Conservation (phyloP, 805 yeast species). For the Candida ponderosae region DNA sequence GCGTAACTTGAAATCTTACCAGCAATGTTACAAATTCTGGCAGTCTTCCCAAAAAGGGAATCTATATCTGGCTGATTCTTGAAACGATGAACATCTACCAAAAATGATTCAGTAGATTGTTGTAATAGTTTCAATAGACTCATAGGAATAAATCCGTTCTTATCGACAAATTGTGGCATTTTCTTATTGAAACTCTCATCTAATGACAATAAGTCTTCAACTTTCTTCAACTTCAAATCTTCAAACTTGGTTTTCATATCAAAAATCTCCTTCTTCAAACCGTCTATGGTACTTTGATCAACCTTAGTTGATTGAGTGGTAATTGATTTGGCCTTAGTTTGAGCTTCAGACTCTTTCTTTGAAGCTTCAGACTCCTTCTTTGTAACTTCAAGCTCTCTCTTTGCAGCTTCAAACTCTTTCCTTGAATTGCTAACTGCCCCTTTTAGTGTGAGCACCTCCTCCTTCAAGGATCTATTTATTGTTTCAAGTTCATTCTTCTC, state of each 20-base stretch:
- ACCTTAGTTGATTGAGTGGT: slow-evolving; percentile 5
- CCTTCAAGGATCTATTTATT: slow-evolving; percentile 13
- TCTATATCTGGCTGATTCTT: slow-evolving; percentile 23
- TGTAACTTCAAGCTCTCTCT: slow-evolving; percentile 5
- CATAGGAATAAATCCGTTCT: slow-evolving; percentile 39
- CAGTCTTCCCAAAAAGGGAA: slow-evolving; percentile 41
- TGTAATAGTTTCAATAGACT: slow-evolving; percentile 37
- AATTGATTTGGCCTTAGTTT: background rate
- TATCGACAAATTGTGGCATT: slow-evolving; percentile 22
- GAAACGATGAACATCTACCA: slow-evolving; percentile 24
- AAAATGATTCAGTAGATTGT: slow-evolving; percentile 38
- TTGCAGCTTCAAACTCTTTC: slow-evolving; percentile 5
- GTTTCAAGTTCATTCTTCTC: slow-evolving; percentile 13
- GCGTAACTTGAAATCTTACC: slow-evolving; percentile 20
- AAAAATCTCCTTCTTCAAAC: slow-evolving; percentile 27
- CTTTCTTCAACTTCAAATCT: slow-evolving; percentile 29
- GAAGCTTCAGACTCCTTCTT: background rate
- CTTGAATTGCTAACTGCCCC: slow-evolving; percentile 1
- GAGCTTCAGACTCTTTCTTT: background rate
- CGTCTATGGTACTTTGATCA: slow-evolving; percentile 24
- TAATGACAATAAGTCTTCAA: slow-evolving; percentile 20
- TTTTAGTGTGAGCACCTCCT: too few relatives aligned
- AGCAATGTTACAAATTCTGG: slow-evolving; percentile 36
- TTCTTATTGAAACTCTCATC: slow-evolving; percentile 16
- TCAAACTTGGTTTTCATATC: slow-evolving; percentile 47